These are phyloP conservation scores for Apophysomyces trapeziformis DNA, from an alignment of 371 early-diverging fungal species.

Conservation along the genomic window DNA sequence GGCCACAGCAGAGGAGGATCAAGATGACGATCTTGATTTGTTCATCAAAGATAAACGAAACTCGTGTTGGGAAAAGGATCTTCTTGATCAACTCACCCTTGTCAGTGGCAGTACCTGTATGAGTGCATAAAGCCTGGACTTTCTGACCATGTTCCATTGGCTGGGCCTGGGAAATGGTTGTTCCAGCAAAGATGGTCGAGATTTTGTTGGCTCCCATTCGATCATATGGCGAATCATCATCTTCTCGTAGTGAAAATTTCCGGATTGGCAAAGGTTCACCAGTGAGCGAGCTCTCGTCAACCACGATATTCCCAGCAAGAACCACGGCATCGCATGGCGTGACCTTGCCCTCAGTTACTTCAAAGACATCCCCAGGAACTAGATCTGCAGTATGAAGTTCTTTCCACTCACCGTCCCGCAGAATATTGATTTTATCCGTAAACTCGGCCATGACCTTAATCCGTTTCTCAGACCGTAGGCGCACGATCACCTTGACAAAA, in stretches of 20 bases:
- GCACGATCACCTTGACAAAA: slow-evolving; percentile 64
- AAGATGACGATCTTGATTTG: slow-evolving; percentile 71
- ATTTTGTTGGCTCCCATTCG: slow-evolving; percentile 45
- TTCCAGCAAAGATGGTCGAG: slow-evolving; percentile 69
- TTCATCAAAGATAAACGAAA: slow-evolving; percentile 73
- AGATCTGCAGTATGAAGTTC: slow-evolving; percentile 50
- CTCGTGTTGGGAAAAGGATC: slow-evolving; percentile 70
- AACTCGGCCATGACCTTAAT: slow-evolving; percentile 67
- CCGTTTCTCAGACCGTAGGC: slow-evolving; percentile 60
- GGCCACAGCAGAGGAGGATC: slow-evolving; percentile 63
- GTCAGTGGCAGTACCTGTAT: slow-evolving; percentile 79
- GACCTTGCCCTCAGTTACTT: slow-evolving; percentile 29
- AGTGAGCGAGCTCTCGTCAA: slow-evolving; percentile 84
- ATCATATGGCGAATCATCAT: slow-evolving; percentile 40
- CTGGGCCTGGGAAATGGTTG: slow-evolving; percentile 56
- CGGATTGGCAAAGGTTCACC: slow-evolving; percentile 89
- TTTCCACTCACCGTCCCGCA: slow-evolving; percentile 65
- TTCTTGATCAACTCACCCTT: slow-evolving; percentile 79
- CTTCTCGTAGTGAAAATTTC: slow-evolving; percentile 68
- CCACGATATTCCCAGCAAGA: slow-evolving; percentile 74
- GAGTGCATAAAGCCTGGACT: slow-evolving; percentile 61
- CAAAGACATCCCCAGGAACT: slow-evolving; percentile 70
- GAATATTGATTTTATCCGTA: slow-evolving; percentile 42
- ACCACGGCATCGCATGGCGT: slow-evolving; percentile 72
- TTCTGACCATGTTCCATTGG: slow-evolving; percentile 13